Conservation (phyloP, 768 basidiomycete genomes). For the Trichaptum fuscoviolaceum region DNA sequence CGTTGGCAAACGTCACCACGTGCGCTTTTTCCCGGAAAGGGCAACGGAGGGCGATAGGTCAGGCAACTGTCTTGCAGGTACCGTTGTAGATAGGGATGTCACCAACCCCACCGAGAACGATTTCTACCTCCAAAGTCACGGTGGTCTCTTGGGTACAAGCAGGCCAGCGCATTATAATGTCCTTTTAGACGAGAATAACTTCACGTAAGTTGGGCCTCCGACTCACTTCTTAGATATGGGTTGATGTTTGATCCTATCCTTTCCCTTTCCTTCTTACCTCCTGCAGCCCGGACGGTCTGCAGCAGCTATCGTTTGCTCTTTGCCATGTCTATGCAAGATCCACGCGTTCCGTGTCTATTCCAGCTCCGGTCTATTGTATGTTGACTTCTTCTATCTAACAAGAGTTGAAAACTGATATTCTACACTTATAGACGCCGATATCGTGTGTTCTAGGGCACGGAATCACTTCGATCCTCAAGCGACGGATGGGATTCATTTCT, state of each 20-base stretch:
- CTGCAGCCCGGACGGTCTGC: slow-evolving; percentile 58
- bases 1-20: slow-evolving; percentile 74
- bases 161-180: slow-evolving; percentile 57
- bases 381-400: slow-evolving; percentile 4
- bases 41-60: slow-evolving; percentile 50
- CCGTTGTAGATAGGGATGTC: slow-evolving; percentile 68
- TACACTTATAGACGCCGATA: slow-evolving; percentile 57
- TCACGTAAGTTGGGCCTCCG: slow-evolving; percentile 40
- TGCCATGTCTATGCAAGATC: slow-evolving; percentile 80
- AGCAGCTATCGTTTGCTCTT: slow-evolving; percentile 65
- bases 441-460: slow-evolving; percentile 70
- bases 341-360: slow-evolving; percentile 77
- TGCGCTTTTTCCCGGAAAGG: slow-evolving; percentile 48
- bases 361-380: slow-evolving; percentile 78
- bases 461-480: slow-evolving; percentile 70
- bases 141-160: slow-evolving; percentile 72
- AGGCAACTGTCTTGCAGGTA: slow-evolving; percentile 73
- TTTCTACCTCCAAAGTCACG: slow-evolving; percentile 75
- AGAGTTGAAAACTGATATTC: background rate
- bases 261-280: slow-evolving; percentile 2
- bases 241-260: background rate
- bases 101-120: slow-evolving; percentile 71
- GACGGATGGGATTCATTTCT: slow-evolving; percentile 42
- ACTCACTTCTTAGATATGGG: background rate
- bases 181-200: slow-evolving; percentile 50